Base-by-base conservation (phyloP, 2,329 filamentous ascomycete genomes). In the Monilinia fructigena region DNA sequence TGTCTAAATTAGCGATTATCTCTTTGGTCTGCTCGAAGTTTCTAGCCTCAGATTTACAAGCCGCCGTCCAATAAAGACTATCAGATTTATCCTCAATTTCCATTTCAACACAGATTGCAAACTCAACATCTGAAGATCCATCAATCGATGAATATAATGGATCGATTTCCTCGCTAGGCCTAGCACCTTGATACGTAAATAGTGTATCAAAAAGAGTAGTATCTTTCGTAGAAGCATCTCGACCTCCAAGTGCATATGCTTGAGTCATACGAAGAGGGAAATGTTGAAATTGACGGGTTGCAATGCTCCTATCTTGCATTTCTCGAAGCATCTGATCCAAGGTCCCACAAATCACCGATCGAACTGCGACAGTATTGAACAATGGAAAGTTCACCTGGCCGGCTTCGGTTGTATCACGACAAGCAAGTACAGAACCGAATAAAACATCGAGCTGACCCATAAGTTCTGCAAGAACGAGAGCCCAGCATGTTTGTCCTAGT, bases 281-380 rank as follows among this genome's bases (percentile, higher is more conserved):
- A 68, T 91, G 86, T 75, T 96, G 91, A 74, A 89, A 86, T 67
- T 88, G 83, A n/a, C 86, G 80, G 40, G 92, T 84, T 31, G 83
- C 82, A 1, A 82, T 81, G 77, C 91, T 85, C 68, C 85, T 89
- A 2, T 88, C 84, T 74, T 97, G 92, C 70, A 93, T 82, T 73
- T 93, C 90, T 16, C 80, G 82, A 38, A 97, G 78, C 78, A 96
- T 88, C 0, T 87, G 83, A 0, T 76, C 70, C 0, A 84, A 78
- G 0, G 82, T 86, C 1, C 91, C 91, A 72, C 95, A 90, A 2
- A 97, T 76, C 3, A 93, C 82, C 1, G 84, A 84, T 14, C 93
- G 84, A 10, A 96, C 81, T 0, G 89, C 85, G 0, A 97, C 87
- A 0, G 93, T 97, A 74, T 96, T 97, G 91, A 97, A 97, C 0